Evolutionary conservation across 2,329 filamentous ascomycete genomes (phyloP), one percentile per base, ranked within the genome.

Genomic region (Hymenoscyphus salicellus): DNA sequence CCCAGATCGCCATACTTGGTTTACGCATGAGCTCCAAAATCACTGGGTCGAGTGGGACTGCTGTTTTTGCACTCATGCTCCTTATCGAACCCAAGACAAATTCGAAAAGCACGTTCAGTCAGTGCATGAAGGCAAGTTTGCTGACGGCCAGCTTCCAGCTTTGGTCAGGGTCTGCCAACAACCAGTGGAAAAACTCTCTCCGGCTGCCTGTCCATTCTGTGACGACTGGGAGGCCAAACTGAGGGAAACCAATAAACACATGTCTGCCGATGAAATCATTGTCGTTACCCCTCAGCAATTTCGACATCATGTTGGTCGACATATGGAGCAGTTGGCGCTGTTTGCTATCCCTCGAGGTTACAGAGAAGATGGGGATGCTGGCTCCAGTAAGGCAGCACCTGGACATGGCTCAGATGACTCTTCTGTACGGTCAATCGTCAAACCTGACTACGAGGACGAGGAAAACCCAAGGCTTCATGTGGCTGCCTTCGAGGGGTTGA

Each of bases 141-240:
- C 55, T 17, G 30, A 61, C 7, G 56, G 64, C 14, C 69, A 73
- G 33, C 1, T 61, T 7, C 57, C 60, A 2, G 58, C 66, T 5
- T 61, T 74, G 4, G 56, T 63, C 2, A 66, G 71, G 14, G 62
- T 65, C 16, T 61, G 69, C 8, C 60, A 68, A 38, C 17, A 68
- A 16, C 33, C 65, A 10, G 23, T 69, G 3, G 36, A 30, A 0
- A 60, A 55, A 8, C 60, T 73, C 23, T 62, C 66, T 8, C 63
- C 71, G 1, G n/a, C 41, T 7, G 72, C 69, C 23, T 75, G 73
- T 62, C 69, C 69, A 4, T 72, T 74, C n/a, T 75, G 73, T 52
- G 66, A 74, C 33, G 71, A 72, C n/a, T 75, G 73, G 73, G 68
- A 68, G 16, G 36, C 61, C 10, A 14, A n/a, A 3, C 23, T 70